A percentile compares a stretch with the other conserved stretches of the same genome.
These are phyloP conservation scores for Yamadazyma pseudoaaseri DNA, from an alignment of 1,139 yeast genomes.

Conservation along the genomic window DNA sequence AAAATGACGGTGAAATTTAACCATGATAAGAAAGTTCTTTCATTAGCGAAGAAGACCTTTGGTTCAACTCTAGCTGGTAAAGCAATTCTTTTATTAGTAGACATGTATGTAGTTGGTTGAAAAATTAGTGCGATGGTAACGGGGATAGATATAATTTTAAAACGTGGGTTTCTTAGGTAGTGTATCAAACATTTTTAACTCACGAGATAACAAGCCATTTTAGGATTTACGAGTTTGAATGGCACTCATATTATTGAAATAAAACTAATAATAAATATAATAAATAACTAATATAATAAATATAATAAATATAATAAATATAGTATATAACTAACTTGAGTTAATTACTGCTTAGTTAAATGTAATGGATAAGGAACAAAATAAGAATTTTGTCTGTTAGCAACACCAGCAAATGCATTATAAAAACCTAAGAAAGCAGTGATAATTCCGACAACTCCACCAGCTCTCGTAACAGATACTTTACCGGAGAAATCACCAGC, in stretches of 20 bases:
- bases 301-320: too few species aligned
- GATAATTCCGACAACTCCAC: constrained; percentile 45
- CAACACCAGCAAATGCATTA: constrained; percentile 35
- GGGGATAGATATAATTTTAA: not conserved
- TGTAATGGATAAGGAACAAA: constrained; percentile 23
- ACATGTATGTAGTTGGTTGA: constrained; percentile 5
- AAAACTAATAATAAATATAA: constrained; percentile 3
- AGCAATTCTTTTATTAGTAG: constrained; percentile 76
- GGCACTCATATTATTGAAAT: too few species aligned
- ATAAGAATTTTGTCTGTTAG: constrained; percentile 29
- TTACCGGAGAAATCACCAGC: constrained; percentile 39
- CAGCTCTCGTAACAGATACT: constrained; percentile 31
- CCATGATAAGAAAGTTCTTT: constrained; percentile 98
- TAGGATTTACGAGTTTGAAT: too few species aligned
- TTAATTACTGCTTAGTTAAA: constrained; percentile 15
- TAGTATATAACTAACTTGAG: not conserved
- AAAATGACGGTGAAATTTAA: constrained; percentile 94
- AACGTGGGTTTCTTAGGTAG: constrained; percentile 1
- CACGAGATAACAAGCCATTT: too few species aligned
- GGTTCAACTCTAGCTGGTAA: constrained; percentile 98
- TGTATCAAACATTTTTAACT: too few species aligned
- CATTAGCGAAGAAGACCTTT: constrained; percentile 97
- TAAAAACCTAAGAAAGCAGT: constrained; percentile 45
- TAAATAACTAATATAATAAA: constrained; percentile 7
- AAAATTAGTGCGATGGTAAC: not conserved